phyloP scores from a whole-genome alignment of 352 stramenopile species.

The Thalassiosira hispida region DNA sequence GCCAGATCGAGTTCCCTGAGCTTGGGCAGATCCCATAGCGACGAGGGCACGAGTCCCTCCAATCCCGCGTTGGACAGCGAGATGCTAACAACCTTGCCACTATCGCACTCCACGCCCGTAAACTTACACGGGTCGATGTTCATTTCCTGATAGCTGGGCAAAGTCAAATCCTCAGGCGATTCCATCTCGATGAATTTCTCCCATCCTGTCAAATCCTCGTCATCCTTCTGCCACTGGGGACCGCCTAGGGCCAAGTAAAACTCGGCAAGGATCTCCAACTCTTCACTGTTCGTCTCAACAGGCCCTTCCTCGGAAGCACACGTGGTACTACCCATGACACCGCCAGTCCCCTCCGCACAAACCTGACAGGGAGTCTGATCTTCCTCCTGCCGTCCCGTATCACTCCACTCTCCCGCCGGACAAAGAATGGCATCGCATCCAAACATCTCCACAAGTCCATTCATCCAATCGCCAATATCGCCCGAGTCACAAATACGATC shows the following conservation, averaged over 20 bases:
- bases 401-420: constrained; percentile 59
- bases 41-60: constrained; percentile 55
- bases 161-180: constrained; percentile 43
- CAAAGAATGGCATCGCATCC: constrained; percentile 83
- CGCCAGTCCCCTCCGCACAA: constrained; percentile 53
- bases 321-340: constrained; percentile 32
- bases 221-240: constrained; percentile 64
- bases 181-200: constrained; percentile 52
- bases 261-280: constrained; percentile 64
- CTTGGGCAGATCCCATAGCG: constrained; percentile 46
- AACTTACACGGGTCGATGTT: constrained; percentile 56
- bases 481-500: constrained; percentile 51
- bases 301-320: constrained; percentile 29
- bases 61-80: constrained; percentile 47
- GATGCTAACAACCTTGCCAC: constrained; percentile 30
- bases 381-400: constrained; percentile 61
- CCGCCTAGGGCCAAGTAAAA: constrained; percentile 68
- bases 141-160: constrained; percentile 42
- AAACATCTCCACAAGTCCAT: constrained; percentile 70
- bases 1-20: constrained; percentile 58
- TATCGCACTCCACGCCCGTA: constrained; percentile 47
- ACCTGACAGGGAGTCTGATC: constrained; percentile 49
- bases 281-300: not conserved
- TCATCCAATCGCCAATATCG: constrained; percentile 69
- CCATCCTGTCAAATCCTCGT: constrained; percentile 58